Evolutionary conservation across 2,329 filamentous ascomycete species (phyloP).

Genomic region (Cercospora zeae-maydis): DNA sequence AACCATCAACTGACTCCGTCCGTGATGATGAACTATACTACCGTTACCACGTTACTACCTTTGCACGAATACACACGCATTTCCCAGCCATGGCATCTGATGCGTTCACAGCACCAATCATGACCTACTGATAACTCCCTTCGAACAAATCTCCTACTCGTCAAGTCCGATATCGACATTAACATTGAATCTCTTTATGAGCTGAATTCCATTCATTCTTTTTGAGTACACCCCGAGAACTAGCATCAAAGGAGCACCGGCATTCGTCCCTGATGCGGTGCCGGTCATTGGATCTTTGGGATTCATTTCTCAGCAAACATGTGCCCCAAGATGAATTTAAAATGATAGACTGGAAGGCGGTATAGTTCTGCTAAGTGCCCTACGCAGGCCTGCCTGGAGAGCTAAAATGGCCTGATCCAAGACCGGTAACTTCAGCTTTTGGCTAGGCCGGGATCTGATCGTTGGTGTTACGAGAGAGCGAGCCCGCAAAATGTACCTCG

Average conservation of each 20-base stretch:
- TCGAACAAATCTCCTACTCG: not conserved
- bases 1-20: too few species aligned
- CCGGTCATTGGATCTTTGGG: not conserved
- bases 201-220: not conserved
- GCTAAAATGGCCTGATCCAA: slow-evolving; percentile 3
- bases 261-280: not conserved
- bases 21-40: too few species aligned
- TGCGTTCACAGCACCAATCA: too few species aligned
- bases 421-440: slow-evolving; percentile 20
- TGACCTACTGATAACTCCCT: too few species aligned
- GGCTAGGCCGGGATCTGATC: slow-evolving; percentile 15
- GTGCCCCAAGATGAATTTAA: not conserved
- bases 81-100: too few species aligned
- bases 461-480: slow-evolving; percentile 10
- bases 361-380: not conserved
- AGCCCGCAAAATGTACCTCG: slow-evolving; percentile 17
- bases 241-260: not conserved
- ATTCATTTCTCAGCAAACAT: not conserved
- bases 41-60: too few species aligned
- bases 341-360: not conserved
- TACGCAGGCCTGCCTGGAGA: slow-evolving; percentile 8
- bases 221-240: not conserved
- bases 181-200: not conserved
- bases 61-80: too few species aligned
- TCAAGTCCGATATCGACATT: not conserved